Evolutionary conservation across 2,329 filamentous ascomycete species (phyloP), one percentile per base, ranked within the genome.

Genomic region (Aspergillus udagawae): DNA sequence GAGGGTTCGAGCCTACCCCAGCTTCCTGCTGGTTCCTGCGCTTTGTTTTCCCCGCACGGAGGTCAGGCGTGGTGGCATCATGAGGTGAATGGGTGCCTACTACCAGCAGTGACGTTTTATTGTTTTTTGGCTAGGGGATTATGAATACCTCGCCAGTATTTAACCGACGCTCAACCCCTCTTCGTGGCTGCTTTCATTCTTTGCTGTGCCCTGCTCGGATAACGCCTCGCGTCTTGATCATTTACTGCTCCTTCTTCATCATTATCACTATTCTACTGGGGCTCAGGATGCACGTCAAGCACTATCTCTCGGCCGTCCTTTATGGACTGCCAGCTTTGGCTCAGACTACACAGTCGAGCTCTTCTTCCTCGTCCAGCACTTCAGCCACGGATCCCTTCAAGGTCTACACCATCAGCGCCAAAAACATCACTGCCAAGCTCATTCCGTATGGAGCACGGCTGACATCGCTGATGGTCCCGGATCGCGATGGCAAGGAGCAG

Each of bases 401-500:
- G 52, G 64, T 70, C 49, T 80, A 79, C 60, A 79, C 76, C 20
- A 76, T 81, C 60, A 71, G 70, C 32, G 77, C 78, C 2, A 70
- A 73, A 49, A 77, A 78, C 56, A 80, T 81, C 64, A 79, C 77
- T 29, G 79, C 77, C 41, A 78, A 70, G 49, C 68, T 80, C 54
- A 79, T 80, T 58, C 74, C 77, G 0, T 79, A 80, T 56, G 79
- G 79, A 3, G 79, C 79, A 23, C 75, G 77, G 48, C 62, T 80
- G 44, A 79, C 73, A 29, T 79, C 77, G 7, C 62, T 81, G 41
- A 69, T 78, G 48, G 78, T 83, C n/a, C 77, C 78, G 20, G 80
- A 82, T 59, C 77, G 79, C 57, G 67, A 80, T 59, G 81, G 79
- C 55, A 71, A 73, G 3, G 58, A 69, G 14, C 80, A 81, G 64